phyloP scores from a whole-genome alignment of 441 rosid genomes.

The Sinapis alba region DNA sequence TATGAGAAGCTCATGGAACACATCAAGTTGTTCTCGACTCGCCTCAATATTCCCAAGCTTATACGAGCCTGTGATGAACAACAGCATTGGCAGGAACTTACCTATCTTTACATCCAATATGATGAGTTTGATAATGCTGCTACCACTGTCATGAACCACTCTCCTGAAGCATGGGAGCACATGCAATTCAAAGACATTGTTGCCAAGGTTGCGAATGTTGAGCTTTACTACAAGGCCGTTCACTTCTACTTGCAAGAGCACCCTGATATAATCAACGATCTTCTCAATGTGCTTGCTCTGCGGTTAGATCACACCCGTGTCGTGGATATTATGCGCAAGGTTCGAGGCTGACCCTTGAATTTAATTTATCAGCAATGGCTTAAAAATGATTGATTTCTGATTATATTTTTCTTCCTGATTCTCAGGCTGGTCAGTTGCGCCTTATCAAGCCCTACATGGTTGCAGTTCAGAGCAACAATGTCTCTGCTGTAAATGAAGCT shows the following conservation, averaged over 20 bases:
- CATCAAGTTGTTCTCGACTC: constrained; percentile 95
- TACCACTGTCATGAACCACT: constrained; percentile 98
- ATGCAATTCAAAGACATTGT: constrained; percentile 98
- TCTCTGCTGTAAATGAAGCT: constrained; percentile 95
- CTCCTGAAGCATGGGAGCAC: constrained; percentile 99
- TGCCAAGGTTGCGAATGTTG: constrained; percentile 97
- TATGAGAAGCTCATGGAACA: constrained; percentile 99
- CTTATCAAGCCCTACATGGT: constrained; percentile 98
- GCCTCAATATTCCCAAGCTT: constrained; percentile 97
- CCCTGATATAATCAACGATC: constrained; percentile 95
- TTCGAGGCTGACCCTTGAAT: constrained; percentile 31
- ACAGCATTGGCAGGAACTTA: constrained; percentile 98
- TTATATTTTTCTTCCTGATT: constrained; percentile 10
- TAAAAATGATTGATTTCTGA: constrained; percentile 17
- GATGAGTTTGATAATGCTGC: constrained; percentile 99
- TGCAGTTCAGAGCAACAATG: constrained; percentile 96
- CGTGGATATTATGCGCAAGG: constrained; percentile 99
- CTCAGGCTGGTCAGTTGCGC: constrained; percentile 95
- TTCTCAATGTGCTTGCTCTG: constrained; percentile 90
- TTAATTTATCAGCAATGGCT: neutral
- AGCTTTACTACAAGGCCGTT: constrained; percentile 96
- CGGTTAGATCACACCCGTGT: constrained; percentile 98
- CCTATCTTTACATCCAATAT: constrained; percentile 88
- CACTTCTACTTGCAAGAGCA: constrained; percentile 99
- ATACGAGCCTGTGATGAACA: constrained; percentile 99